A percentile compares a stretch with the other conserved stretches of the same genome.
Conservation (phyloP, 768 basidiomycete species). For the Naematelia aurantialba region DNA sequence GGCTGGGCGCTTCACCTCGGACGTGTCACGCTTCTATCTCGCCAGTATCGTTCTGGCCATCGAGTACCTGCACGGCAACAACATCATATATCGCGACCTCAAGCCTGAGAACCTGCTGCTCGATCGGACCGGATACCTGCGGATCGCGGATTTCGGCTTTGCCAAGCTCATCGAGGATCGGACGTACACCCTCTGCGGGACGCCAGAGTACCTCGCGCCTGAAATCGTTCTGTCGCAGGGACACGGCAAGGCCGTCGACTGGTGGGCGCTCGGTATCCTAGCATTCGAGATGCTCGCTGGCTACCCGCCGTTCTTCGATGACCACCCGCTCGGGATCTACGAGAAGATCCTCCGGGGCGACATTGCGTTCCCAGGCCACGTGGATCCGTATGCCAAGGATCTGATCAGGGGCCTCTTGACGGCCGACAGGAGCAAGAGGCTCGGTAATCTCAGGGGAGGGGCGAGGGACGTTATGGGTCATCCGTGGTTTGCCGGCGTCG, state of each 20-base stretch:
- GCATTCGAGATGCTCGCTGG: constrained; percentile 99
- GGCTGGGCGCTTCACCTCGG: constrained; percentile 89
- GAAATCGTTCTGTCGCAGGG: constrained; percentile 98
- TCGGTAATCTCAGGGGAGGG: constrained; percentile 90
- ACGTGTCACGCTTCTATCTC: constrained; percentile 96
- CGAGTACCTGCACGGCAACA: constrained; percentile 88
- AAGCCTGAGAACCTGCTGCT: constrained; percentile 98
- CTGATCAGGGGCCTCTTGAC: constrained; percentile 84
- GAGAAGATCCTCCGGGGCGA: constrained; percentile 89
- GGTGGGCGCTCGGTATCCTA: constrained; percentile 98
- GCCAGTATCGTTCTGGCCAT: constrained; percentile 93
- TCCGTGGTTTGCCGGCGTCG: constrained; percentile 68
- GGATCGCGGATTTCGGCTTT: constrained; percentile 96
- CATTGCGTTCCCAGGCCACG: constrained; percentile 83
- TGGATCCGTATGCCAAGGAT: constrained; percentile 84
- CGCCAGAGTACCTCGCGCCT: constrained; percentile 76
- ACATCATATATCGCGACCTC: constrained; percentile 97
- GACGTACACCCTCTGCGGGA: constrained; percentile 89
- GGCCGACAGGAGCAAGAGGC: constrained; percentile 81
- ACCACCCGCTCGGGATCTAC: constrained; percentile 96
- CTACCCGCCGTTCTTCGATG: constrained; percentile 97
- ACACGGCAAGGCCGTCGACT: constrained; percentile 96
- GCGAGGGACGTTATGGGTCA: constrained; percentile 86
- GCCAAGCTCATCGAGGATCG: constrained; percentile 96
- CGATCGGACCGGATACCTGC: constrained; percentile 86